phyloP scores from a whole-genome alignment of 352 stramenopile genomes.

The Phytophthora melonis region DNA sequence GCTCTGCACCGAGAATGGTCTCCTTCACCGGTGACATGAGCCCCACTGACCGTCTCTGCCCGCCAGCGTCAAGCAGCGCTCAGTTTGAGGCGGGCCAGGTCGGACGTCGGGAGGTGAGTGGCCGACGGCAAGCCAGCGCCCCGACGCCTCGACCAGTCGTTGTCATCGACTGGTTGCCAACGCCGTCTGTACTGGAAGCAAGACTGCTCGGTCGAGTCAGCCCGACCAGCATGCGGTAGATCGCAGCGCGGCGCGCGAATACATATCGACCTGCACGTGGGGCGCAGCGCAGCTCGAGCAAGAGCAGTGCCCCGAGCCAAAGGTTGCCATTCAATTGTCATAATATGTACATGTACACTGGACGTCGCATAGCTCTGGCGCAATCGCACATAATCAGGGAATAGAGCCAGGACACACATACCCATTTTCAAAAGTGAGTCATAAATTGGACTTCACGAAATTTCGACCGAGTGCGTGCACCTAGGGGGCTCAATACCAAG shows the following conservation, averaged over 20 bases:
- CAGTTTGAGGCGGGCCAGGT: slow-evolving; percentile 20
- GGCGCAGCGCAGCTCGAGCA: not conserved
- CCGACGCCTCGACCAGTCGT: too few species aligned
- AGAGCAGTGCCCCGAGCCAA: not conserved
- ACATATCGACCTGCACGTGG: slow-evolving; percentile 9
- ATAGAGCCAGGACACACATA: not conserved
- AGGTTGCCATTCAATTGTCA: too few species aligned
- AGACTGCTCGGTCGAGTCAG: not conserved
- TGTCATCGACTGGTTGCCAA: too few species aligned
- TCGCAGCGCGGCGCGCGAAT: not conserved
- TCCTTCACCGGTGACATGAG: slow-evolving; percentile 16
- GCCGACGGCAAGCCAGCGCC: not conserved
- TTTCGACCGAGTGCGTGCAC: too few species aligned
- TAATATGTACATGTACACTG: too few species aligned
- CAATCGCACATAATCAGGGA: slow-evolving; percentile 25
- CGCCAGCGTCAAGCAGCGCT: slow-evolving; percentile 1
- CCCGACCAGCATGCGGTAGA: not conserved
- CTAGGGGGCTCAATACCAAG: too few species aligned
- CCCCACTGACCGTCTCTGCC: slow-evolving; percentile 12
- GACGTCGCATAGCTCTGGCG: slow-evolving; percentile 16
- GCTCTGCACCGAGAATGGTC: too few species aligned
- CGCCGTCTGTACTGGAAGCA: too few species aligned
- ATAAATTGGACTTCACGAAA: not conserved
- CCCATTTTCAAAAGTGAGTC: not conserved
- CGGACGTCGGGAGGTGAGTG: slow-evolving; percentile 4